Evolutionary conservation across 208 protist species (phyloP).

Genomic region (Leishmania tarentolae): DNA sequence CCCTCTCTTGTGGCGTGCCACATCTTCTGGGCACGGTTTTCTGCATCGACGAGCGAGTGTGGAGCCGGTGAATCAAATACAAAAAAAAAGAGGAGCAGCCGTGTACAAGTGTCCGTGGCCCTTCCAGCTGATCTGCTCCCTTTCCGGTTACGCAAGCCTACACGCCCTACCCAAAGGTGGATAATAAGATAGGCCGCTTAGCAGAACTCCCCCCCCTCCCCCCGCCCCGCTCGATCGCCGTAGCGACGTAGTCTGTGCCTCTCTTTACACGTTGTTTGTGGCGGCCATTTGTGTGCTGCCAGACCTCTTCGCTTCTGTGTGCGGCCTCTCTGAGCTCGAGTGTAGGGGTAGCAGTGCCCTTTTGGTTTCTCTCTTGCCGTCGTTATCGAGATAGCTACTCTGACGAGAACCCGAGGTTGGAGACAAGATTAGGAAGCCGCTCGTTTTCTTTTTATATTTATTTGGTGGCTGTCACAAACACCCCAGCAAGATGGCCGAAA

Average conservation of each 20-base stretch:
- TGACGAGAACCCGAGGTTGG: background rate
- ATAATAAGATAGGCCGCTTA: background rate
- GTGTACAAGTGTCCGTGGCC: background rate
- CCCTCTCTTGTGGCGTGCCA: background rate
- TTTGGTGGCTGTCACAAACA: no score
- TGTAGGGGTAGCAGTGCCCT: background rate
- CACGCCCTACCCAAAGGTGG: background rate
- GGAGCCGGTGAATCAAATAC: background rate
- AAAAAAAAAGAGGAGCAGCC: background rate
- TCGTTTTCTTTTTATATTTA: background rate
- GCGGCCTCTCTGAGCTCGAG: background rate
- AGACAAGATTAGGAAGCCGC: background rate
- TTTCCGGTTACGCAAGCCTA: background rate
- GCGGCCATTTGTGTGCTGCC: background rate
- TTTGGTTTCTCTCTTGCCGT: background rate
- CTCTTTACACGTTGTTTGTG: background rate
- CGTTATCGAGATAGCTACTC: background rate
- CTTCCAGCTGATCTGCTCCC: background rate
- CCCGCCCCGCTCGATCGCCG: no score
- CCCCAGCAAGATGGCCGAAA: slow-evolving; percentile 33
- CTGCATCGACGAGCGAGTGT: background rate
- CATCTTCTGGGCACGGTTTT: background rate
- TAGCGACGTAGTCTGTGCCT: no score
- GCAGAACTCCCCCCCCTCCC: background rate
- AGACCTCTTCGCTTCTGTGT: background rate